These are phyloP conservation scores for Erythrophleum ivorense DNA, from an alignment of 331 rosid species.

Conservation along the genomic window DNA sequence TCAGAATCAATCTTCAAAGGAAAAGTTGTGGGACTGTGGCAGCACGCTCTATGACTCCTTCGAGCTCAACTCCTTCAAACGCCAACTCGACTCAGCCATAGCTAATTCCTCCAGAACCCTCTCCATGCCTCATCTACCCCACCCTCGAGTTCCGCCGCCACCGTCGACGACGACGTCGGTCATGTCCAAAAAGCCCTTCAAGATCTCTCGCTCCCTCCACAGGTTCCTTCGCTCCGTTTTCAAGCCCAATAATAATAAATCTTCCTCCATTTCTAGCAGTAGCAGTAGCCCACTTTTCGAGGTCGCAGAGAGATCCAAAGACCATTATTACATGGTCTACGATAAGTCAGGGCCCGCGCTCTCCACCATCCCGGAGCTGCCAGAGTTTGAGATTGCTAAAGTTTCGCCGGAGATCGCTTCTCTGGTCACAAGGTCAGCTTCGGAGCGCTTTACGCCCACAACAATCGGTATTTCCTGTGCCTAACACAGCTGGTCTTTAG, in stretches of 20 bases:
- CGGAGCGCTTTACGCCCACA: conserved; percentile 61
- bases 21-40: conserved; percentile 75
- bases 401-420: conserved; percentile 69
- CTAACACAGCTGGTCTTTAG: conserved; percentile 21
- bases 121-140: conserved; percentile 67
- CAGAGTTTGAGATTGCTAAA: conserved; percentile 57
- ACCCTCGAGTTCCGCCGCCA: conserved; percentile 31
- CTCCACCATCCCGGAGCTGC: conserved; percentile 69
- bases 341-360: conserved; percentile 68
- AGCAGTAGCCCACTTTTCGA: conserved; percentile 12
- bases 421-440: conserved; percentile 54
- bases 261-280: not conserved
- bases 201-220: conserved; percentile 65
- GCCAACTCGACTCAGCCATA: conserved; percentile 75
- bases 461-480: conserved; percentile 73
- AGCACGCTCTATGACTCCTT: conserved; percentile 89
- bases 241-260: conserved; percentile 35
- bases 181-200: conserved; percentile 50
- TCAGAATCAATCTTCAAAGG: not conserved
- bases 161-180: not conserved
- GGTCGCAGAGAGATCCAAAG: conserved; percentile 49
- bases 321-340: conserved; percentile 61
- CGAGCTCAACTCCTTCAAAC: conserved; percentile 77
- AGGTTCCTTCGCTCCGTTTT: conserved; percentile 72
- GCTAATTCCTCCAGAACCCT: conserved; percentile 47